Evolutionary conservation across 164 flowering plant species (phyloP), one percentile per base, ranked within the genome.

Genomic region (Magnolia officinalis): DNA sequence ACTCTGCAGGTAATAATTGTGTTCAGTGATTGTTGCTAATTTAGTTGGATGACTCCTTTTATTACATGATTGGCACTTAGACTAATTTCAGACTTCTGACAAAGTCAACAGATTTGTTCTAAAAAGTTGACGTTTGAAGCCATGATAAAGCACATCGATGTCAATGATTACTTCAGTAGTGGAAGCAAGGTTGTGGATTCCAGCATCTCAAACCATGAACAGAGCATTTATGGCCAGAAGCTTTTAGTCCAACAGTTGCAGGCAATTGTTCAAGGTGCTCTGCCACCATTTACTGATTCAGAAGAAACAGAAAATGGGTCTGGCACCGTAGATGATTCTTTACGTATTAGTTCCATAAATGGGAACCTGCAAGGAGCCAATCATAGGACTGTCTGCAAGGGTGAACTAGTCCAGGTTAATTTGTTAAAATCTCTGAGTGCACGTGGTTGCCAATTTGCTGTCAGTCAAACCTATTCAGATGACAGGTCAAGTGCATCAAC

Each of bases 81-180:
- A 75, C 73, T 85, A 73, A 82, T 78, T 73, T 81, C 37, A 52
- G 71, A 79, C 63, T 67, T 80, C 77, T 85, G 84, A 75, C 82
- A 84, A 88, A 83, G 82, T 85, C 77, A 82, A 85, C 93, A 96
- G 99, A 89, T 90, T 78, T 82, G 82, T 80, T 87, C 88, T 84
- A 85, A 77, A 80, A 88, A 89, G 68, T 83, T 80, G 82, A 89
- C 86, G 76, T 82, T 92, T 80, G 89, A 90, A 73, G 90, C 89
- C 52, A 84, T 77, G 19, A 75, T 93, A 67, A 79, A 86, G 74
- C 83, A 86, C 75, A 71, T 96, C 73, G 93, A 88, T 79, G 82
- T 92, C 69, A 81, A 85, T 76, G 88, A 93, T 66, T 85, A 86
- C 82, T 83, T 84, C n/a, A 81, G 68, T 50, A 13, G 70, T 59